A percentile compares a stretch with the other conserved stretches of the same genome.
phyloP scores from a whole-genome alignment of 2,329 filamentous ascomycete genomes.

The Xylariaceae sp. region DNA sequence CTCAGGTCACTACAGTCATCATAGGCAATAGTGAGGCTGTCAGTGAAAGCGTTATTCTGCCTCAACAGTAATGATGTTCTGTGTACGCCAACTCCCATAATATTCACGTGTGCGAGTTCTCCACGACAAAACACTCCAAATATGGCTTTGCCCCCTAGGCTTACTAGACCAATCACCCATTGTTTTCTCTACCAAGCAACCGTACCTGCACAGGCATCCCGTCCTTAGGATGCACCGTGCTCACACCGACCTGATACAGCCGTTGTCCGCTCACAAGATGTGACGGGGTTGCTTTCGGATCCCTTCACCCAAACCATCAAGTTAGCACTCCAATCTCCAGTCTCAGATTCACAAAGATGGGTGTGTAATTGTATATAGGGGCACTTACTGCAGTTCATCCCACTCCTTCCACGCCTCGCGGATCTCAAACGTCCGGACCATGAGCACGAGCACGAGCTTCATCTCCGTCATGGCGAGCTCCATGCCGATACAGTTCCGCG shows the following conservation, averaged over 20 bases:
- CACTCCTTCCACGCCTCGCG: slow-evolving; percentile 36
- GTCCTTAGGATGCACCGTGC: not conserved
- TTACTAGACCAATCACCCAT: too few species aligned
- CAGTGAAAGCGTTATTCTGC: too few species aligned
- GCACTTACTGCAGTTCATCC: slow-evolving; percentile 15
- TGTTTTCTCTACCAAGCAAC: not conserved
- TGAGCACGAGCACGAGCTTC: slow-evolving; percentile 42
- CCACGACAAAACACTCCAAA: too few species aligned
- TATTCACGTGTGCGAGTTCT: too few species aligned
- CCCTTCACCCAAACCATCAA: not conserved
- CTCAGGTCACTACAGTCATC: too few species aligned
- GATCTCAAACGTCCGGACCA: slow-evolving; percentile 45
- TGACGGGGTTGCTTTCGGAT: not conserved
- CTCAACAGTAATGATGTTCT: too few species aligned
- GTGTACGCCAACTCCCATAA: too few species aligned
- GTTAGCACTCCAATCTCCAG: not conserved
- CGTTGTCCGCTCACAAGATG: not conserved
- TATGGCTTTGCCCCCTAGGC: too few species aligned
- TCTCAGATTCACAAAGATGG: too few species aligned
- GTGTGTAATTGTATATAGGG: too few species aligned
- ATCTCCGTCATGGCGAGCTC: slow-evolving; percentile 48
- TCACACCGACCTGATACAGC: not conserved
- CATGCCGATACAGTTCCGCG: slow-evolving; percentile 51
- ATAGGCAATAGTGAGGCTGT: too few species aligned
- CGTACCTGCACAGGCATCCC: not conserved